A percentile compares a stretch with the other conserved stretches of the same genome.
These are phyloP conservation scores for Zoysia japonica DNA, from an alignment of 176 grass and related monocot genomes.

Conservation along the genomic window DNA sequence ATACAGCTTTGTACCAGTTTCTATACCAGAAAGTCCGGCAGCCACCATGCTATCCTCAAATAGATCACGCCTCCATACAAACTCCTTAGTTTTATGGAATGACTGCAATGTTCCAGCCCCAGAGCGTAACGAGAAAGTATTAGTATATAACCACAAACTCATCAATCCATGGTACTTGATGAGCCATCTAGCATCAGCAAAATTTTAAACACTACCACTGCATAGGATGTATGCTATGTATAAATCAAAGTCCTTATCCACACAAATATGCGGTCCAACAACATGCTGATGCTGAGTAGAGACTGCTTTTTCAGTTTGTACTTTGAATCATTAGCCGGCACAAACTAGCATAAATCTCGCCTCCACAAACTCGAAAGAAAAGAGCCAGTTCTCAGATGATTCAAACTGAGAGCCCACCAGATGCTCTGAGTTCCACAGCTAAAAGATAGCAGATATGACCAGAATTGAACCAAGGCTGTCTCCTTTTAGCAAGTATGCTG, in stretches of 20 bases:
- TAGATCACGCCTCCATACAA: conserved; percentile 76
- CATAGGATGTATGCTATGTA: conserved; percentile 46
- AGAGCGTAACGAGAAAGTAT: conserved; percentile 51
- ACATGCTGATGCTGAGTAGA: conserved; percentile 45
- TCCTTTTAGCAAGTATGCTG: conserved; percentile 38
- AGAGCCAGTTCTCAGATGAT: conserved; percentile 25
- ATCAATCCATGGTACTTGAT: conserved; percentile 41
- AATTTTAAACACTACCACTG: conserved; percentile 40
- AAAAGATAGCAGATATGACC: conserved; percentile 35
- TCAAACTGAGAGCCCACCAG: conserved; percentile 33
- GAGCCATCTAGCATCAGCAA: conserved; percentile 51
- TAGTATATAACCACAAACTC: conserved; percentile 55
- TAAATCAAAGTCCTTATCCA: conserved; percentile 45
- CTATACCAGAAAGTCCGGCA: conserved; percentile 67
- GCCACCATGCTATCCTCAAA: conserved; percentile 85
- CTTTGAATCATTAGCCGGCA: conserved; percentile 47
- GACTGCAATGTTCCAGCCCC: conserved; percentile 77
- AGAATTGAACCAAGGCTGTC: conserved; percentile 33
- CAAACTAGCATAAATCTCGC: conserved; percentile 32
- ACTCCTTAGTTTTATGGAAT: conserved; percentile 84
- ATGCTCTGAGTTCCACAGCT: conserved; percentile 38
- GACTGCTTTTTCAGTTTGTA: conserved; percentile 49
- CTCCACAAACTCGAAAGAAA: conserved; percentile 31
- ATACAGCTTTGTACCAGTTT: conserved; percentile 88
- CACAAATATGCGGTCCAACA: conserved; percentile 44